phyloP scores from a whole-genome alignment of 2,329 filamentous ascomycete species.

The Chrysoporthe austroafricana region DNA sequence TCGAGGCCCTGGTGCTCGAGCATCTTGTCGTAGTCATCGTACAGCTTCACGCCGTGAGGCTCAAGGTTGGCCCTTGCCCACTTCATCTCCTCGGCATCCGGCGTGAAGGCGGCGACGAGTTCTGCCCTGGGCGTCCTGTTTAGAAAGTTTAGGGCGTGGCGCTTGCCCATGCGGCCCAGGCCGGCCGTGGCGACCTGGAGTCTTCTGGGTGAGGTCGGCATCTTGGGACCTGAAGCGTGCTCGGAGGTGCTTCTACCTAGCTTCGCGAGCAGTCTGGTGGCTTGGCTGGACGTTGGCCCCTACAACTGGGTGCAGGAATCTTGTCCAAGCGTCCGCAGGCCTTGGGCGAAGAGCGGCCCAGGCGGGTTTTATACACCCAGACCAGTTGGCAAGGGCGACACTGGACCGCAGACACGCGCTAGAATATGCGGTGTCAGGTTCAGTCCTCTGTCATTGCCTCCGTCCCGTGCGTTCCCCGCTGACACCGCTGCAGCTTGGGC shows the following conservation, averaged over 20 bases:
- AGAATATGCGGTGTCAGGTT: background rate
- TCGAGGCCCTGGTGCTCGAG: conserved; percentile 44
- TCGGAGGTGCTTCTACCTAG: background rate
- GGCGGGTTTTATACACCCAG: too few species aligned
- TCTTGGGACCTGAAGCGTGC: background rate
- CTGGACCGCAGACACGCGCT: background rate
- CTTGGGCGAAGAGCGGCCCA: background rate
- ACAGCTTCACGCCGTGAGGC: conserved; percentile 49
- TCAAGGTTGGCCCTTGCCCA: conserved; percentile 50
- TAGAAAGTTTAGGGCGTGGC: conserved; percentile 52
- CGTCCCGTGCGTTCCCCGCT: too few species aligned
- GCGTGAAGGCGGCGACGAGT: conserved; percentile 21
- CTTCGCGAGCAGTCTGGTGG: too few species aligned
- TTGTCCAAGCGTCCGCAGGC: background rate
- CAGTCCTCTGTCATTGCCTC: background rate
- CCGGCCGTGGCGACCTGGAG: conserved; percentile 52
- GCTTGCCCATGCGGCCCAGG: conserved; percentile 56
- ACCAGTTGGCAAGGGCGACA: too few species aligned
- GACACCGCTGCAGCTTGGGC: too few species aligned
- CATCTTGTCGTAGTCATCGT: conserved; percentile 52
- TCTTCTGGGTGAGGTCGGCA: conserved; percentile 28
- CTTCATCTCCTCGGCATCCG: conserved; percentile 35
- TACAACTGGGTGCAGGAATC: background rate
- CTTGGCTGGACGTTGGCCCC: too few species aligned
- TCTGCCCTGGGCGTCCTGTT: conserved; percentile 17